phyloP scores from a whole-genome alignment of 179 eudicot species.

The Vitellaria paradoxa region DNA sequence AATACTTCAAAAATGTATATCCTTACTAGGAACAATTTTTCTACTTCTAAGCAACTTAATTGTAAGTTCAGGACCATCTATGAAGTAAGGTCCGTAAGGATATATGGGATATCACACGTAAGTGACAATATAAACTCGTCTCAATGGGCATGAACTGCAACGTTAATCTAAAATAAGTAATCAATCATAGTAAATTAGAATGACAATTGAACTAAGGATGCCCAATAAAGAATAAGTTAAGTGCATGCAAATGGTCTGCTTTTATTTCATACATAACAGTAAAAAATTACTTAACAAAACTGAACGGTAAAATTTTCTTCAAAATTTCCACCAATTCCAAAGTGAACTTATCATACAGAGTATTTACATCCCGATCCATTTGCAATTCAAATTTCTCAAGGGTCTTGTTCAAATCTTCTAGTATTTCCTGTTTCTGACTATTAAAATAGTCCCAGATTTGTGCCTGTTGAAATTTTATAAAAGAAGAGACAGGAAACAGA shows the following conservation, averaged over 20 bases:
- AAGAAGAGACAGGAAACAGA: background rate
- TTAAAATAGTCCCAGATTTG: conserved; percentile 86
- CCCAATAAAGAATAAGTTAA: background rate
- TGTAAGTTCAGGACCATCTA: background rate
- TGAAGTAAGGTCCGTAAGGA: background rate
- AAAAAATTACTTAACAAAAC: too few relatives aligned
- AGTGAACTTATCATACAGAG: background rate
- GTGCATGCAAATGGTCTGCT: background rate
- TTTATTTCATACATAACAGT: background rate
- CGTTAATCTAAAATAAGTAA: background rate
- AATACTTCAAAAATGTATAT: background rate
- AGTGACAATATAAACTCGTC: conserved; percentile 3
- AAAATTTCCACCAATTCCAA: background rate
- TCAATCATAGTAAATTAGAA: background rate
- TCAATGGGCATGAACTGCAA: background rate
- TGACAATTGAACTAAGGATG: background rate
- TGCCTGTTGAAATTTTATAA: conserved; percentile 36
- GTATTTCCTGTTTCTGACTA: conserved; percentile 35
- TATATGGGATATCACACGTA: background rate
- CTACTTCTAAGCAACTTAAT: background rate
- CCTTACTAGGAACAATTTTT: background rate
- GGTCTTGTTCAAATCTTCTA: conserved; percentile 56
- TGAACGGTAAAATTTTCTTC: background rate
- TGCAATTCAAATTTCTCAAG: conserved; percentile 73
- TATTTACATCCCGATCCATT: conserved; percentile 94